These are phyloP conservation scores for Teratosphaeria nubilosa DNA, from an alignment of 2,329 filamentous ascomycete species.

Conservation along the genomic window DNA sequence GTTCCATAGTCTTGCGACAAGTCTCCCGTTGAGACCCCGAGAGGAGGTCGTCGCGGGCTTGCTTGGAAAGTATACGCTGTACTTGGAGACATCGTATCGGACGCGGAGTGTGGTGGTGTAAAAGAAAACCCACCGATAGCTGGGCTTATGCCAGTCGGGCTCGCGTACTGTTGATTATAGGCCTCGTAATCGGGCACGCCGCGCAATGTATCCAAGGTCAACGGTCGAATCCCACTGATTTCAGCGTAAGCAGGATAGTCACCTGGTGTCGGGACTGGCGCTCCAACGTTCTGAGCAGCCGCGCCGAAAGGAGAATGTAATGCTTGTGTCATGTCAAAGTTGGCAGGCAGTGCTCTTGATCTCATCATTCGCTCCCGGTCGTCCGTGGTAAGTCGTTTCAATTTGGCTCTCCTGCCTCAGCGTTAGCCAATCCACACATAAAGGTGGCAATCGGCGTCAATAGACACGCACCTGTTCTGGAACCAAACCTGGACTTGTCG, in stretches of 20 bases:
- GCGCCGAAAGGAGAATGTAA: constrained; percentile 45
- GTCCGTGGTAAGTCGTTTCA: constrained; percentile 51
- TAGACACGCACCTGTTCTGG: constrained; percentile 68
- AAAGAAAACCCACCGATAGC: constrained; percentile 59
- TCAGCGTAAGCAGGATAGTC: constrained; percentile 29
- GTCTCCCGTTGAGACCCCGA: constrained; percentile 4
- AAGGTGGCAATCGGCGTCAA: neutral
- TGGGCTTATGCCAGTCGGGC: constrained; percentile 54
- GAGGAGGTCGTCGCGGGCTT: constrained; percentile 12
- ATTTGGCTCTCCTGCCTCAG: constrained; percentile 44
- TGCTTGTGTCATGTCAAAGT: constrained; percentile 51
- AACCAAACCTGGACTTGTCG: constrained; percentile 98
- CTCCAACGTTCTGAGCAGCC: constrained; percentile 32
- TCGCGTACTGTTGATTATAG: constrained; percentile 51
- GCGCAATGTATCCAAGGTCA: constrained; percentile 59
- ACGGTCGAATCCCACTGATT: constrained; percentile 54
- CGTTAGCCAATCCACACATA: constrained; percentile 7
- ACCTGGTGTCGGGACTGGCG: constrained; percentile 38
- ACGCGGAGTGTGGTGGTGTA: constrained; percentile 38
- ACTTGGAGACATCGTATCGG: constrained; percentile 37
- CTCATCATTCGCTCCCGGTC: constrained; percentile 53
- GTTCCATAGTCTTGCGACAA: constrained; percentile 7
- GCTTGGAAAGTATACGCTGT: constrained; percentile 31
- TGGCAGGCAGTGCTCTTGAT: constrained; percentile 48
- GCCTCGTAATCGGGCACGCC: constrained; percentile 55